Percentiles rank a stretch among this genome's conserved stretches.
These are phyloP conservation scores for Phytophthora brassicae DNA, from an alignment of 352 stramenopile genomes.

Conservation along the genomic window DNA sequence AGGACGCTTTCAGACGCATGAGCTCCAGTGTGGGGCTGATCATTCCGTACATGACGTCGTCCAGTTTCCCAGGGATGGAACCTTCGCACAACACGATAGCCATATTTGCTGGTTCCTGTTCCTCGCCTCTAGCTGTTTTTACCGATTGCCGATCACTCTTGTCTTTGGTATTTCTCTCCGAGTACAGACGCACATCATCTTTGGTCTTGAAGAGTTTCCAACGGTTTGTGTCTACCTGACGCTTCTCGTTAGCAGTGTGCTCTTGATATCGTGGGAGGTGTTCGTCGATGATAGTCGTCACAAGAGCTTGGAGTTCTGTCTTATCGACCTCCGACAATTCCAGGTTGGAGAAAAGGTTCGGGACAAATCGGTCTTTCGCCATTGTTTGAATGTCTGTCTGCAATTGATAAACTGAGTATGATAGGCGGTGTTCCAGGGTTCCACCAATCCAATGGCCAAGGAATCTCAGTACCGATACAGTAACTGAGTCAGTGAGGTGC, in stretches of 20 bases:
- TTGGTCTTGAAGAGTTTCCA: slow-evolving; percentile 42
- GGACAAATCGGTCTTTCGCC: slow-evolving; percentile 30
- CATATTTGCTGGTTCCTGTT: slow-evolving; percentile 18
- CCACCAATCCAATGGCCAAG: slow-evolving; percentile 22
- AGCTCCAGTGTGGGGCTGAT: slow-evolving; percentile 33
- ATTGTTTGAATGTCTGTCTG: slow-evolving; percentile 16
- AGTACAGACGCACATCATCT: slow-evolving; percentile 31
- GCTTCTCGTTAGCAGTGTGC: slow-evolving; percentile 18
- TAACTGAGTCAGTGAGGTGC: too few relatives aligned
- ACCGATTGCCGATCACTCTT: slow-evolving; percentile 1
- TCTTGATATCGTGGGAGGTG: slow-evolving; percentile 38
- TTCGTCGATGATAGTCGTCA: slow-evolving; percentile 33
- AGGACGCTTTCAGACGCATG: slow-evolving; percentile 40
- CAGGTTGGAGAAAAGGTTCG: slow-evolving; percentile 28
- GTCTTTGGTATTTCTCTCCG: slow-evolving; percentile 21
- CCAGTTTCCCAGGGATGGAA: slow-evolving; percentile 32
- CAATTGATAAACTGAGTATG: slow-evolving; percentile 21
- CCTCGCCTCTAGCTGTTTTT: background rate
- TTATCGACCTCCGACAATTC: slow-evolving; percentile 29
- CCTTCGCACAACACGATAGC: slow-evolving; percentile 33
- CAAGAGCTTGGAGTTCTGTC: slow-evolving; percentile 30
- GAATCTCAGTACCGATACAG: too few relatives aligned
- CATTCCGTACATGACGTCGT: slow-evolving; percentile 48
- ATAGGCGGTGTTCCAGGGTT: background rate
- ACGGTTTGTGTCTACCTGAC: slow-evolving; percentile 35